Evolutionary conservation across 2,329 filamentous ascomycete genomes (phyloP).

Genomic region (Bretziella fagacearum): DNA sequence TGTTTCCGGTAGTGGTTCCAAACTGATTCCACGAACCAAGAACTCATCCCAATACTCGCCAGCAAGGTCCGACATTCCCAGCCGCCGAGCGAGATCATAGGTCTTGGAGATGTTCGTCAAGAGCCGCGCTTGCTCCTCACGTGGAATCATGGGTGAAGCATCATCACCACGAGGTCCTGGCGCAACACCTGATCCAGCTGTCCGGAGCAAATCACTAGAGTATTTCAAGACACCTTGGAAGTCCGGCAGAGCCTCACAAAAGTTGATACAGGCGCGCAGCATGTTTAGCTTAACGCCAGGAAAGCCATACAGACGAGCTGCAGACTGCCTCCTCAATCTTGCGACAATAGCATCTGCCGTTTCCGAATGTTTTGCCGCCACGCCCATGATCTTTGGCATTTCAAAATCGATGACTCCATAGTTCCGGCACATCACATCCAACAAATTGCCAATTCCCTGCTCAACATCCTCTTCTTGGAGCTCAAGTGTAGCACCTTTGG

Average conservation of each 20-base stretch:
- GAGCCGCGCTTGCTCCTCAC: constrained; percentile 75
- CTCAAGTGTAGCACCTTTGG: constrained; percentile 28
- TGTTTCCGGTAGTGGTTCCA: constrained; percentile 44
- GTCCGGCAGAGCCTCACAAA: constrained; percentile 85
- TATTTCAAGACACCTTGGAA: constrained; percentile 79
- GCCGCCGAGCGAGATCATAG: constrained; percentile 53
- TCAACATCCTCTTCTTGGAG: constrained; percentile 49
- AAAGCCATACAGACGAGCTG: constrained; percentile 55
- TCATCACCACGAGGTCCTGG: constrained; percentile 53
- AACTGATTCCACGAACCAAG: constrained; percentile 57
- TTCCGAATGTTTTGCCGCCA: constrained; percentile 18
- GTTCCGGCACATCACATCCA: constrained; percentile 42
- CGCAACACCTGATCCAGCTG: constrained; percentile 64
- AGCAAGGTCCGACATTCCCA: constrained; percentile 52
- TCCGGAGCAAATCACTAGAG: constrained; percentile 67
- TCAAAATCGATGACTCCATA: constrained; percentile 46
- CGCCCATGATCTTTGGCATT: constrained; percentile 16
- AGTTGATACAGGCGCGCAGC: constrained; percentile 74
- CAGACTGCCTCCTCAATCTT: constrained; percentile 43
- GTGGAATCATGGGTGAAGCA: constrained; percentile 50
- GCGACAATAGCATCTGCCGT: constrained; percentile 36
- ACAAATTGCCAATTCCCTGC: constrained; percentile 45
- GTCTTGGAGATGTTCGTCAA: constrained; percentile 75
- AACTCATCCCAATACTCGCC: constrained; percentile 98
- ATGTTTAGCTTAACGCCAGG: constrained; percentile 69